Evolutionary conservation across 805 yeast genomes (phyloP).

Genomic region (Candida ulmi): DNA sequence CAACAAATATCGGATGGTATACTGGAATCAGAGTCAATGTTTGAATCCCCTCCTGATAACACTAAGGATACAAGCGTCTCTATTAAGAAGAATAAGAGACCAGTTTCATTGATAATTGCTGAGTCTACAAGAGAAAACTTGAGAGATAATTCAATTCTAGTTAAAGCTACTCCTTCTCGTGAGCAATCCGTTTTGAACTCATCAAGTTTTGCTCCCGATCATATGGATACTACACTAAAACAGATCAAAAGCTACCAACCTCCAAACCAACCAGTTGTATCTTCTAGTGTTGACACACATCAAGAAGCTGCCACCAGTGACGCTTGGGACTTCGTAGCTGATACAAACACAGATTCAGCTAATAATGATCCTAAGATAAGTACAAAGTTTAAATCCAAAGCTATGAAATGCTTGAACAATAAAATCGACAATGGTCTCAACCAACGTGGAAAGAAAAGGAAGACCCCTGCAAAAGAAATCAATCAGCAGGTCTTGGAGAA

Average conservation of each 20-base stretch:
- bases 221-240: constrained; percentile 5
- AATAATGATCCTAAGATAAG: background rate
- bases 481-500: no score
- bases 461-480: no score
- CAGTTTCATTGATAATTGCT: constrained; percentile 13
- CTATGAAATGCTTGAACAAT: constrained; percentile 6
- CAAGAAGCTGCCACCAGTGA: constrained; percentile 7
- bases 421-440: background rate
- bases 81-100: constrained; percentile 8
- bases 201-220: constrained; percentile 6
- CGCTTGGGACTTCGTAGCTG: constrained; percentile 21
- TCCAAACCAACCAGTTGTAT: no score
- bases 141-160: background rate
- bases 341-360: constrained; percentile 1
- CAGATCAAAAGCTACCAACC: background rate
- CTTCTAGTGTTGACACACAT: no score
- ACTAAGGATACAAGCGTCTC: constrained; percentile 19
- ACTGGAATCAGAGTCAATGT: constrained; percentile 10
- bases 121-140: constrained; percentile 9
- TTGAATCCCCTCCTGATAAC: constrained; percentile 11
- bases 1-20: background rate
- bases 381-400: constrained; percentile 2
- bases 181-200: background rate
- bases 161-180: background rate
- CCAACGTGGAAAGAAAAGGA: background rate